A percentile compares a stretch with the other conserved stretches of the same genome.
Evolutionary conservation across 2,329 filamentous ascomycete species (phyloP).

Genomic region (Calonectria multiphialidica): DNA sequence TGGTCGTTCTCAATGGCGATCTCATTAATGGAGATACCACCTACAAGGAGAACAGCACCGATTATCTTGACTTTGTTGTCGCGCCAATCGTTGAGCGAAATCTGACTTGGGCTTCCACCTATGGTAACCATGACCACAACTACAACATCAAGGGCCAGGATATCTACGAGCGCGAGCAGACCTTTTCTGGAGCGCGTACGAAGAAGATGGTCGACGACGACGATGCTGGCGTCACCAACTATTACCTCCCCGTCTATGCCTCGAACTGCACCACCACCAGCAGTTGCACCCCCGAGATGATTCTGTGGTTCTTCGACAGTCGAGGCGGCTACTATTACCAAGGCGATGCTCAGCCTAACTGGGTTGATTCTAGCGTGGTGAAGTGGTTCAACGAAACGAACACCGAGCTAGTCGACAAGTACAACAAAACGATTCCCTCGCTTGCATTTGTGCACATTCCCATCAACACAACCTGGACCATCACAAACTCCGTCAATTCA

Average conservation of each 20-base stretch:
- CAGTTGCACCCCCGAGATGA: conserved; percentile 52
- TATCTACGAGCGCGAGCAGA: conserved; percentile 57
- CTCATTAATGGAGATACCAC: conserved; percentile 77
- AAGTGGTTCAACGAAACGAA: conserved; percentile 57
- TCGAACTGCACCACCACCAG: conserved; percentile 45
- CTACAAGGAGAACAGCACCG: conserved; percentile 63
- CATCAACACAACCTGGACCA: conserved; percentile 53
- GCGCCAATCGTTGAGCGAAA: conserved; percentile 66
- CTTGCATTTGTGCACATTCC: conserved; percentile 64
- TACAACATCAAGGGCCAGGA: conserved; percentile 65
- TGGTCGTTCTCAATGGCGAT: conserved; percentile 80
- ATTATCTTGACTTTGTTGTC: conserved; percentile 71
- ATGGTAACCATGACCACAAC: conserved; percentile 78
- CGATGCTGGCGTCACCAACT: conserved; percentile 59
- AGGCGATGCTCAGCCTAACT: conserved; percentile 49
- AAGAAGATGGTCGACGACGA: conserved; percentile 52
- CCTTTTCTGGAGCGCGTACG: conserved; percentile 54
- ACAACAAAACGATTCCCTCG: conserved; percentile 55
- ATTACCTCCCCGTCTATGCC: conserved; percentile 59
- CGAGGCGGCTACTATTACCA: conserved; percentile 68
- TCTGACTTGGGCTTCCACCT: conserved; percentile 74
- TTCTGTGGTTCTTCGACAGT: conserved; percentile 82
- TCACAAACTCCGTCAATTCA: conserved; percentile 54
- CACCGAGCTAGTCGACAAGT: conserved; percentile 34
- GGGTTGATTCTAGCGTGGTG: conserved; percentile 60